A percentile compares a stretch with the other conserved stretches of the same genome.
These are phyloP conservation scores for Penicillium italicum DNA, from an alignment of 2,329 filamentous ascomycete species.

Conservation along the genomic window DNA sequence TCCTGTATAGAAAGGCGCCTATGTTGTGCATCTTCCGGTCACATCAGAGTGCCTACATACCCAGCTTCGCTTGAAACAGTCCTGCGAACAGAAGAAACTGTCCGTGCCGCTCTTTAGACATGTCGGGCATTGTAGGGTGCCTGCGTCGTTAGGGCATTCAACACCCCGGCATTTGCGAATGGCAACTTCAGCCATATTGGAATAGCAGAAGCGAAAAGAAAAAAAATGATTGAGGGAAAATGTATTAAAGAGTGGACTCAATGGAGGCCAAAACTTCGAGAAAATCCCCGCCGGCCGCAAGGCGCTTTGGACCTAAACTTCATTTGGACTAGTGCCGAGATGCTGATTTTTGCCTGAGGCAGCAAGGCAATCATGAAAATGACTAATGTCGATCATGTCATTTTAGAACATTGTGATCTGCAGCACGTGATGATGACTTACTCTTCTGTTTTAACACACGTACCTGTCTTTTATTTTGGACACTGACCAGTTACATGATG, in stretches of 20 bases:
- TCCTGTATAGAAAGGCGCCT: conserved; percentile 11
- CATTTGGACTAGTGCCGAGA: neutral
- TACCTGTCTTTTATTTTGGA: neutral
- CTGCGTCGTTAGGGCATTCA: conserved; percentile 83
- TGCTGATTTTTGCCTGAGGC: neutral
- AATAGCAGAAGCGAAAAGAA: neutral
- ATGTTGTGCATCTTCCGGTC: conserved; percentile 25
- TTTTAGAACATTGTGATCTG: conserved; percentile 12
- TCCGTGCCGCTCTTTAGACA: conserved; percentile 87
- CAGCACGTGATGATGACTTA: conserved; percentile 15
- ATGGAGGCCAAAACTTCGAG: conserved; percentile 2
- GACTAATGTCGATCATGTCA: conserved; percentile 9
- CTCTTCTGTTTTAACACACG: neutral
- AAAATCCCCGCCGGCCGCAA: conserved; percentile 7
- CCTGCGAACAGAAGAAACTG: conserved; percentile 96
- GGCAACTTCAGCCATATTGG: conserved; percentile 27
- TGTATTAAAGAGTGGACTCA: neutral
- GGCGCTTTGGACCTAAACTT: neutral
- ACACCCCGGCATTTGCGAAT: conserved; percentile 64
- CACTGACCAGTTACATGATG: conserved; percentile 6
- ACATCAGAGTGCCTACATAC: conserved; percentile 53
- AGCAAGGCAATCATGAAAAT: neutral
- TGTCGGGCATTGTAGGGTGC: conserved; percentile 85
- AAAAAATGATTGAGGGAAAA: neutral
- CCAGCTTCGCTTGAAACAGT: conserved; percentile 99